phyloP scores from a whole-genome alignment of 139 green algal genomes.

The Chlamydomonas applanata region DNA sequence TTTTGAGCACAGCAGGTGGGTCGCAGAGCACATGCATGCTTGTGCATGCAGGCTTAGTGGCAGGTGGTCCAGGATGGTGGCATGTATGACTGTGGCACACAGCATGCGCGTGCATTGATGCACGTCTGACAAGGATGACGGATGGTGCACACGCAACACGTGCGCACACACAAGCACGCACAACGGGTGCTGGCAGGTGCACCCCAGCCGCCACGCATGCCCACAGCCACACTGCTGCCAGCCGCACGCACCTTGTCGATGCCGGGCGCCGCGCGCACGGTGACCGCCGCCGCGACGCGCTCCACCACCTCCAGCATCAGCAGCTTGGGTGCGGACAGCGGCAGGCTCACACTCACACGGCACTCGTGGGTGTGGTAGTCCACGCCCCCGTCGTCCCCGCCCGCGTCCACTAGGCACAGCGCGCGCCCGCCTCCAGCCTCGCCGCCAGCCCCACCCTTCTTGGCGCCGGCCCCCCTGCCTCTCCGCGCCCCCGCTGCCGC shows the following conservation, averaged over 20 bases:
- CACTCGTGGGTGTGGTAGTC: constrained; percentile 14
- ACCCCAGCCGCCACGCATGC: not conserved
- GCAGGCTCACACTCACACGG: constrained; percentile 53
- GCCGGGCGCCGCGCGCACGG: constrained; percentile 39
- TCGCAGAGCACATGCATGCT: too few relatives aligned
- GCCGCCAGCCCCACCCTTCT: not conserved
- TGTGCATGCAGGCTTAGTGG: too few relatives aligned
- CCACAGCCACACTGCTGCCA: not conserved
- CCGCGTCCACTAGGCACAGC: not conserved
- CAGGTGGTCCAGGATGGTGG: too few relatives aligned
- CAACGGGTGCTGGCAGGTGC: not conserved
- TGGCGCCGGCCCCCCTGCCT: not conserved
- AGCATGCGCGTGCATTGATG: too few relatives aligned
- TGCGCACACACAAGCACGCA: too few relatives aligned
- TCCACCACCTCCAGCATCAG: constrained; percentile 89
- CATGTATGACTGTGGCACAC: too few relatives aligned
- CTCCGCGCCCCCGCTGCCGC: not conserved
- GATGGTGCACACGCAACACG: too few relatives aligned
- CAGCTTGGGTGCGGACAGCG: constrained; percentile 73
- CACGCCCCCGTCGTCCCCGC: not conserved
- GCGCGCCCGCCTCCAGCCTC: not conserved
- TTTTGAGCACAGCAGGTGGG: too few relatives aligned
- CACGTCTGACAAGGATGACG: not conserved
- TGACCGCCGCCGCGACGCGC: constrained; percentile 55
- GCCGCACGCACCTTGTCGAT: constrained; percentile 49